Percentiles rank a stretch among this genome's conserved stretches.
phyloP scores from a whole-genome alignment of 164 flowering plant species.

The Kingdonia uniflora region DNA sequence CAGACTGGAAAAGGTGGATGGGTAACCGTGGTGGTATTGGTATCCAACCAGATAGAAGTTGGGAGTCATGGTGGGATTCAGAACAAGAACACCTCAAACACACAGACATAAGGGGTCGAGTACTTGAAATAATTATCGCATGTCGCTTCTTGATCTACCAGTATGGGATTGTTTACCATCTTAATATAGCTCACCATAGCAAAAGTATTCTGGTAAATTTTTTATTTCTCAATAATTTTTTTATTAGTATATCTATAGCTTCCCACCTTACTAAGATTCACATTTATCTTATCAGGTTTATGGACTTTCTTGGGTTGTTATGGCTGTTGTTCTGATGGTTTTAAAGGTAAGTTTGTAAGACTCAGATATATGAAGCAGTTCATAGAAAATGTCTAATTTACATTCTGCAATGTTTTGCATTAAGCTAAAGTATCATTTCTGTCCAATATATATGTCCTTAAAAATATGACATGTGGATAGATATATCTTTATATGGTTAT shows the following conservation, averaged over 20 bases:
- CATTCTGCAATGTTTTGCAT: too few species aligned
- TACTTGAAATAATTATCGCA: constrained; percentile 75
- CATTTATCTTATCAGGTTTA: constrained; percentile 44
- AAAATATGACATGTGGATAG: too few species aligned
- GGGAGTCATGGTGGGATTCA: constrained; percentile 98
- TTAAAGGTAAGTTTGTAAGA: constrained; percentile 52
- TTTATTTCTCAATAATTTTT: background rate
- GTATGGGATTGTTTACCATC: constrained; percentile 94
- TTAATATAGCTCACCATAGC: constrained; percentile 62
- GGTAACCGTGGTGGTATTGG: constrained; percentile 98
- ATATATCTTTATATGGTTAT: too few species aligned
- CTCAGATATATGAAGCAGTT: background rate
- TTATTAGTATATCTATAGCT: background rate
- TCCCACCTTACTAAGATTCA: constrained; percentile 1
- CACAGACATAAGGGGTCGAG: constrained; percentile 61
- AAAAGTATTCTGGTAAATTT: constrained; percentile 53
- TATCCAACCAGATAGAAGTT: constrained; percentile 65
- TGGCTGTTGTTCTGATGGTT: constrained; percentile 53
- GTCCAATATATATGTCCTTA: too few species aligned
- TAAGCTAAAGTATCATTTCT: too few species aligned
- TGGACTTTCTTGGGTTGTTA: constrained; percentile 87
- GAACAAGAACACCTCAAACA: constrained; percentile 74
- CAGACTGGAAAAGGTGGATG: constrained; percentile 99
- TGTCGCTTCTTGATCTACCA: constrained; percentile 85
- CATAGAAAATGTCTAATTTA: too few species aligned